phyloP scores from a whole-genome alignment of 2,329 filamentous ascomycete species.

The Stagonosporopsis rhizophila region DNA sequence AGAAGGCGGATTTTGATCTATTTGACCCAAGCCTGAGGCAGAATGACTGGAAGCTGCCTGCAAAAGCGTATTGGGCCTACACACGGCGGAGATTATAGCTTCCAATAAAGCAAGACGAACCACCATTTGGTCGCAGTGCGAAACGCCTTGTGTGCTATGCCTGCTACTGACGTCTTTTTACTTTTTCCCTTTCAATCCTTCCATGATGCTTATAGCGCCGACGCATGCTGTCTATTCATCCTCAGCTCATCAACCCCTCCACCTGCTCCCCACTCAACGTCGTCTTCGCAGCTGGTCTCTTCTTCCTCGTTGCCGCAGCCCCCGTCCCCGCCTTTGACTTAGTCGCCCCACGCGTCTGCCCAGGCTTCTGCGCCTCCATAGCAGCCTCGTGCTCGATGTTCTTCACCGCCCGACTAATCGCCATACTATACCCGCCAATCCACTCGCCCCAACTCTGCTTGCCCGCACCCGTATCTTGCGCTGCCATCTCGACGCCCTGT shows the following conservation, averaged over 20 bases:
- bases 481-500: too few relatives aligned
- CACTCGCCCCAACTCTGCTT: slow-evolving; percentile 48
- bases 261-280: slow-evolving; percentile 38
- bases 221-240: too few relatives aligned
- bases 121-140: background rate
- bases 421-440: slow-evolving; percentile 49
- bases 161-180: background rate
- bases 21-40: slow-evolving; percentile 68
- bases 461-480: slow-evolving; percentile 3
- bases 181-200: background rate
- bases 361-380: slow-evolving; percentile 31
- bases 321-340: slow-evolving; percentile 1
- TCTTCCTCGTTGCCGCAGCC: slow-evolving; percentile 22
- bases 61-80: slow-evolving; percentile 72
- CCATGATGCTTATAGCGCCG: background rate
- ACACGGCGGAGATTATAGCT: slow-evolving; percentile 56
- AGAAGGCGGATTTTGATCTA: slow-evolving; percentile 85
- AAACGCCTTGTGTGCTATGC: background rate
- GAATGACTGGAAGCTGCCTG: slow-evolving; percentile 84
- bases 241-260: slow-evolving; percentile 34
- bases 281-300: slow-evolving; percentile 29
- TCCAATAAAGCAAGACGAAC: background rate
- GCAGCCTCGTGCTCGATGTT: slow-evolving; percentile 48
- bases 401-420: slow-evolving; percentile 45
- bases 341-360: background rate